Percentiles rank a stretch among this genome's conserved stretches.
These are phyloP conservation scores for Phytophthora vignae DNA, from an alignment of 352 stramenopile genomes.

Conservation along the genomic window DNA sequence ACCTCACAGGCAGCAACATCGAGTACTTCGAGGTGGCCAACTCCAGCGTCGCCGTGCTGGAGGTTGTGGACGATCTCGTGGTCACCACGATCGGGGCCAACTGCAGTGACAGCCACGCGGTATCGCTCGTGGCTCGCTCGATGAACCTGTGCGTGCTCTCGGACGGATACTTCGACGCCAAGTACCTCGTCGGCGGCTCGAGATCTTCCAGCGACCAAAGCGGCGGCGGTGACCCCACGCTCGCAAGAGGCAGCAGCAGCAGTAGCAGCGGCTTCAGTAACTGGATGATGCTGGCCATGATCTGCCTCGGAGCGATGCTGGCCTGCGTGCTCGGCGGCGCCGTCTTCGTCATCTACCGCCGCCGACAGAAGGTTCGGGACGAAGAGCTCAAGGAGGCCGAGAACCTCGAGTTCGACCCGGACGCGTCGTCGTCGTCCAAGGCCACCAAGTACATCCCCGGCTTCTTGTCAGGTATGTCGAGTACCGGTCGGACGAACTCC, in stretches of 20 bases:
- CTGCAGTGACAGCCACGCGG: constrained; percentile 39
- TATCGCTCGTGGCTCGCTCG: constrained; percentile 21
- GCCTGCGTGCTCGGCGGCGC: constrained; percentile 33
- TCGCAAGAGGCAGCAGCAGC: not conserved
- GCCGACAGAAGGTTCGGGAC: constrained; percentile 31
- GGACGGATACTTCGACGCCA: constrained; percentile 38
- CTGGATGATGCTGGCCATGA: constrained; percentile 55
- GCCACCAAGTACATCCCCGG: constrained; percentile 37
- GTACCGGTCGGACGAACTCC: constrained; percentile 36
- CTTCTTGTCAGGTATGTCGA: constrained; percentile 33
- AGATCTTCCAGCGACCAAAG: constrained; percentile 14
- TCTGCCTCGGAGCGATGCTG: constrained; percentile 41
- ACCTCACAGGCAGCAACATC: constrained; percentile 41
- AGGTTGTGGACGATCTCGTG: constrained; percentile 36
- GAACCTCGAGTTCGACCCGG: constrained; percentile 30
- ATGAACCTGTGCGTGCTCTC: constrained; percentile 45
- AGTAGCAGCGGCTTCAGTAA: constrained; percentile 36
- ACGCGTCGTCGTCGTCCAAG: constrained; percentile 33
- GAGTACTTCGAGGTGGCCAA: constrained; percentile 43
- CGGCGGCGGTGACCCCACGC: constrained; percentile 1
- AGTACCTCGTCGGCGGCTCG: constrained; percentile 32
- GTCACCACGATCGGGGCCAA: constrained; percentile 35
- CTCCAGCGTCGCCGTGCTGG: constrained; percentile 38
- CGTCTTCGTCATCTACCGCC: constrained; percentile 43
- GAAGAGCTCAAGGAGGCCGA: constrained; percentile 39